These are phyloP conservation scores for Cryphonectria naterciae DNA, from an alignment of 2,329 filamentous ascomycete species.

Conservation along the genomic window DNA sequence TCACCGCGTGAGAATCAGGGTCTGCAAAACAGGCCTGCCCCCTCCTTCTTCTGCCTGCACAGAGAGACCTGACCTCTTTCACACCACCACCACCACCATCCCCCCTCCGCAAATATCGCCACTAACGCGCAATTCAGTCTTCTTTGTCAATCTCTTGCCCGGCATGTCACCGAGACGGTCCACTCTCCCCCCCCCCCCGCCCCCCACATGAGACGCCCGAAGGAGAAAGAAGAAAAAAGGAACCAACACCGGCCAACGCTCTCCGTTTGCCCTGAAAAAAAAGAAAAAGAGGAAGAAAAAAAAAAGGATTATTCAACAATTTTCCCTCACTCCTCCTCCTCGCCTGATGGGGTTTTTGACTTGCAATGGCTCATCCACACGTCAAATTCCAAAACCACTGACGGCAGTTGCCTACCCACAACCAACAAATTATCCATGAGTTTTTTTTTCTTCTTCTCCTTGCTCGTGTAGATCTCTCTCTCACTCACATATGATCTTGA, in stretches of 20 bases:
- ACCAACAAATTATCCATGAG: neutral
- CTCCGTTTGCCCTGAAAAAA: neutral
- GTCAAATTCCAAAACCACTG: neutral
- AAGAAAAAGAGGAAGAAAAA: neutral
- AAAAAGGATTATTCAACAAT: neutral
- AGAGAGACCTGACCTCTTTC: neutral
- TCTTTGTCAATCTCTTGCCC: slow-evolving; percentile 4
- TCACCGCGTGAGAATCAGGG: neutral
- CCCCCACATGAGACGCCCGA: neutral
- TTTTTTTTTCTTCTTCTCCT: no score
- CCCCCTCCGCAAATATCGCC: neutral
- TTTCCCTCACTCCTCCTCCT: neutral
- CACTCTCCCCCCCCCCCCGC: neutral
- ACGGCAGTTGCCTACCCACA: neutral
- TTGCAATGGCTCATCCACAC: neutral
- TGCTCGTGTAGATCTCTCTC: neutral
- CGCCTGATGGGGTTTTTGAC: neutral
- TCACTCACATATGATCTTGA: neutral
- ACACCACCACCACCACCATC: neutral
- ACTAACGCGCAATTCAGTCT: neutral
- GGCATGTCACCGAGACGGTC: neutral
- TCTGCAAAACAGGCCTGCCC: neutral
- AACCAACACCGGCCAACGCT: neutral
- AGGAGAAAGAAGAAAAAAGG: neutral
- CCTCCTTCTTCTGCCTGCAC: neutral